Percentiles rank a stretch among this genome's conserved stretches.
phyloP scores from a whole-genome alignment of 1,284 basidiomycete species.

The Cerrena zonata region DNA sequence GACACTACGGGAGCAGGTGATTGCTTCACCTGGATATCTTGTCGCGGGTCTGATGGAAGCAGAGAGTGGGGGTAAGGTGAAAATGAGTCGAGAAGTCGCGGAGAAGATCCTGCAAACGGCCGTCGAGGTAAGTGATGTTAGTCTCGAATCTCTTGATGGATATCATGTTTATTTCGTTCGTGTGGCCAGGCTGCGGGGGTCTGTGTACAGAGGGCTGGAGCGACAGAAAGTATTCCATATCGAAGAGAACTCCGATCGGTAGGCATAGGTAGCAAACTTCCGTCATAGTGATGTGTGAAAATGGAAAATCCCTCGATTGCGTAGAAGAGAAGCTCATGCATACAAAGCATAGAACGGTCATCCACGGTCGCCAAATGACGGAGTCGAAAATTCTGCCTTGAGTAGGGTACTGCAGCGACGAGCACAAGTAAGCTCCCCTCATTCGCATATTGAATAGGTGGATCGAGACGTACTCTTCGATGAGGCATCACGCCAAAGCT shows the following conservation, averaged over 20 bases:
- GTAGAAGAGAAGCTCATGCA: no score
- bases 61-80: conserved; percentile 19
- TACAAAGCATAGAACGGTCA: no score
- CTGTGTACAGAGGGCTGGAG: conserved; percentile 50
- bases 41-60: conserved; percentile 47
- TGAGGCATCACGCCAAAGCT: no score
- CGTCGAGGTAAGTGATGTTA: conserved; percentile 33
- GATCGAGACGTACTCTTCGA: no score
- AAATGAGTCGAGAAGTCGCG: conserved; percentile 24
- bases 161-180: conserved; percentile 3
- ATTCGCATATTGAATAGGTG: no score
- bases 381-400: no score
- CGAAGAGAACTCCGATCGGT: neutral
- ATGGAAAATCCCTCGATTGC: no score
- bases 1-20: conserved; percentile 61
- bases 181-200: conserved; percentile 45
- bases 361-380: no score
- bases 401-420: no score
- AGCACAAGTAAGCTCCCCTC: no score
- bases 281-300: no score
- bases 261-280: no score
- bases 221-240: conserved; percentile 49
- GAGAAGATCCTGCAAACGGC: conserved; percentile 31
- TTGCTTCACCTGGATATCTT: conserved; percentile 53
- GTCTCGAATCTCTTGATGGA: neutral